A percentile compares a stretch with the other conserved stretches of the same genome.
These are phyloP conservation scores for Colletotrichum filicis DNA, from an alignment of 2,329 filamentous ascomycete genomes.

Conservation along the genomic window DNA sequence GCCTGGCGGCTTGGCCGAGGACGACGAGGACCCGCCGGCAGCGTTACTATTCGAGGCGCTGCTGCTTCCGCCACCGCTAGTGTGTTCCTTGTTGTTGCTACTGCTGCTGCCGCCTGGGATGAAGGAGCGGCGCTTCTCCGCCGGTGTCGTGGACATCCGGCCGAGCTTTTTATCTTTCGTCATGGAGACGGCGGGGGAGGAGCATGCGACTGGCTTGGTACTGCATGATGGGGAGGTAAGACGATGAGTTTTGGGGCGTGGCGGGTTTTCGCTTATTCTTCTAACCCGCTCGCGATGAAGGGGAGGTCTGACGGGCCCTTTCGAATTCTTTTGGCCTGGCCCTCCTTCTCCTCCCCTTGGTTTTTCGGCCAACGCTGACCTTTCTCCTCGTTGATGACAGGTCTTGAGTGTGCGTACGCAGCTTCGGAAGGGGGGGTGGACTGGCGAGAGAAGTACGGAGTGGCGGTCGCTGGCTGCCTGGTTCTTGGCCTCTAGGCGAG, in stretches of 20 bases:
- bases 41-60: conserved; percentile 36
- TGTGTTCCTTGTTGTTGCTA: conserved; percentile 37
- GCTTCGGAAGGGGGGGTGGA: not conserved
- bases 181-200: conserved; percentile 30
- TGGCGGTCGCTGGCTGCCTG: conserved; percentile 10
- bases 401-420: not conserved
- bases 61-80: conserved; percentile 29
- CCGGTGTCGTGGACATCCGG: conserved; percentile 41
- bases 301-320: not conserved
- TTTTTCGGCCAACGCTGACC: not conserved
- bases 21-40: not conserved
- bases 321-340: not conserved
- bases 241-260: not conserved
- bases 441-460: not conserved
- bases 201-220: conserved; percentile 15
- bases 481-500: not conserved
- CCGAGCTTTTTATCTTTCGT: conserved; percentile 37
- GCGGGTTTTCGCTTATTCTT: not conserved
- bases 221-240: conserved; percentile 32
- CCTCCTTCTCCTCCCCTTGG: conserved; percentile 3
- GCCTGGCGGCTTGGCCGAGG: not conserved
- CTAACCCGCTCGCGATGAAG: not conserved
- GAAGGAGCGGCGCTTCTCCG: conserved; percentile 57
- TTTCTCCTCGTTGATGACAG: not conserved
- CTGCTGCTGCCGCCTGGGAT: conserved; percentile 31